phyloP scores from a whole-genome alignment of 2,329 filamentous ascomycete genomes.

The Sclerotinia glacialis region DNA sequence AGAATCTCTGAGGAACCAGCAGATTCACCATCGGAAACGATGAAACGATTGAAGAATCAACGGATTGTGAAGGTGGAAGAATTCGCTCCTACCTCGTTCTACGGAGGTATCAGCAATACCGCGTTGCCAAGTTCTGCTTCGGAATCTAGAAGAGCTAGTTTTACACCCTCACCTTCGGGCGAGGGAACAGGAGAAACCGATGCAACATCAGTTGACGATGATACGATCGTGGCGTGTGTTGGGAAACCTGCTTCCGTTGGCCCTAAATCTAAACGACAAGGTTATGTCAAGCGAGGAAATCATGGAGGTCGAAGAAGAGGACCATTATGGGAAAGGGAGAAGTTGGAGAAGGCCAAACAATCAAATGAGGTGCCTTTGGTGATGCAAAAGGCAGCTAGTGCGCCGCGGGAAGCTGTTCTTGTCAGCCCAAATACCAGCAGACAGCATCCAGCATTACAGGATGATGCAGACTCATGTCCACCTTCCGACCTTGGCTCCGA shows the following conservation, averaged over 20 bases:
- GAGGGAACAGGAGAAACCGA: constrained; percentile 32
- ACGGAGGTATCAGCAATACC: neutral
- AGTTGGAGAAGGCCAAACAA: constrained; percentile 14
- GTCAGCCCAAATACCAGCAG: neutral
- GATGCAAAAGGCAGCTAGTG: neutral
- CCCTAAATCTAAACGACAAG: constrained; percentile 19
- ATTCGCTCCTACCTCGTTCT: neutral
- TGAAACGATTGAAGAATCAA: constrained; percentile 20
- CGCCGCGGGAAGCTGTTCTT: neutral
- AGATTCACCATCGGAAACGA: constrained; percentile 17
- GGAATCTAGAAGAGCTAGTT: constrained; percentile 22
- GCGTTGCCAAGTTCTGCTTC: constrained; percentile 26
- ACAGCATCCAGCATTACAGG: constrained; percentile 18
- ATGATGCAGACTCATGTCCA: constrained; percentile 17
- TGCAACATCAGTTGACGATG: constrained; percentile 40
- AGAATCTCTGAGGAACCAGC: constrained; percentile 25
- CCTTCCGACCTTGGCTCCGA: constrained; percentile 23
- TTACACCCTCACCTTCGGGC: constrained; percentile 25
- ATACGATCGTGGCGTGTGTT: constrained; percentile 35
- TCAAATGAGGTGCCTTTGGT: neutral
- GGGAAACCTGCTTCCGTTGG: neutral
- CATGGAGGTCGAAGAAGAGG: constrained; percentile 22
- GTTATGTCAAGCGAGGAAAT: constrained; percentile 4
- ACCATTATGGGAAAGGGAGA: constrained; percentile 16
- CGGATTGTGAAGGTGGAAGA: constrained; percentile 25